Conservation (phyloP, 805 yeast genomes). For the Zygoascus ofunaensis region DNA sequence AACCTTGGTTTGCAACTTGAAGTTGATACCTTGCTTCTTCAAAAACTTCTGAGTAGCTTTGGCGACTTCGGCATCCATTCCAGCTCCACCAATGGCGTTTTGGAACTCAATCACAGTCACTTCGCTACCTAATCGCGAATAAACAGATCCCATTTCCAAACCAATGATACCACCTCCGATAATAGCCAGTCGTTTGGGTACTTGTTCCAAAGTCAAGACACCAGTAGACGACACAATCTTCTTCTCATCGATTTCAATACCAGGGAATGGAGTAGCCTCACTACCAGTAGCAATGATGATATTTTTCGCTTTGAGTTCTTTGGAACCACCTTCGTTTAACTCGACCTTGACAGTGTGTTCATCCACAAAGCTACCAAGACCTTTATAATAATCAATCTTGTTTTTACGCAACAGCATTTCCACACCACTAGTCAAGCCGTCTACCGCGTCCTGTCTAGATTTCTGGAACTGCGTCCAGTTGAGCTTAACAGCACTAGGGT, state of each 20-base stretch:
- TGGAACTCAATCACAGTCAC: conserved; percentile 92
- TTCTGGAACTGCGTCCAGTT: conserved; percentile 75
- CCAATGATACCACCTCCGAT: conserved; percentile 99
- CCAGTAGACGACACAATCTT: conserved; percentile 96
- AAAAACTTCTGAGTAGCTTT: conserved; percentile 82
- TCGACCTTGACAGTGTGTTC: conserved; percentile 70
- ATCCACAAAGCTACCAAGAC: conserved; percentile 78
- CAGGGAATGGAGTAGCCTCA: conserved; percentile 98
- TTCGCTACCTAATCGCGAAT: conserved; percentile 89
- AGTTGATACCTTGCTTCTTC: conserved; percentile 89
- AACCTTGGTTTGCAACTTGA: conserved; percentile 89
- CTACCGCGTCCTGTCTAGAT: conserved; percentile 87
- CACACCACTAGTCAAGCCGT: conserved; percentile 84
- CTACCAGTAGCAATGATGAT: conserved; percentile 97
- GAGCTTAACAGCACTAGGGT: conserved; percentile 46
- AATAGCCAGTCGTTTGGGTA: conserved; percentile 85
- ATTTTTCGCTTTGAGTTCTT: conserved; percentile 72
- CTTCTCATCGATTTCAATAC: conserved; percentile 91
- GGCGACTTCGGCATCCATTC: conserved; percentile 95
- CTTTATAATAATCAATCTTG: conserved; percentile 90
- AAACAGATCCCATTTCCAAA: conserved; percentile 98
- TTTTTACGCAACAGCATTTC: conserved; percentile 93
- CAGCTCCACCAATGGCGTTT: conserved; percentile 93
- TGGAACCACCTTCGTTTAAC: conserved; percentile 80
- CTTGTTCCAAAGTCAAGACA: conserved; percentile 69